Base-by-base conservation (phyloP, 116 monocot genomes). In the Zostera marina region DNA sequence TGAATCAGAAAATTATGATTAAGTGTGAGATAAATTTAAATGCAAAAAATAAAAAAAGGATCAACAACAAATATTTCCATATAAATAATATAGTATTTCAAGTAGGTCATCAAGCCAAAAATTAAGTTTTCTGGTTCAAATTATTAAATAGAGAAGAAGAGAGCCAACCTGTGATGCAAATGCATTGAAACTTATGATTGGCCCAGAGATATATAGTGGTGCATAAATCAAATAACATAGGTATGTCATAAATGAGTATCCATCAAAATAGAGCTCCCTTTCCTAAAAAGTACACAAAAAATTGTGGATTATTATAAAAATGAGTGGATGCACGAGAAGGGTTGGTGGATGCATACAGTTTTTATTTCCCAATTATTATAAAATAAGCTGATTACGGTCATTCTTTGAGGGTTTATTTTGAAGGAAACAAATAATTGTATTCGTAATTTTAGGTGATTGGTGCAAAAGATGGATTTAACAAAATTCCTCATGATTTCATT, bases 151-250 rank as follows among this genome's bases (percentile, higher is more conserved):
- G 19, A 3, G 42, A 17, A 21, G 26, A 41, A 42, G 11, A 7
- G 32, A 42, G 17, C 72, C 19, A 48, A 98, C 90, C 98, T 98
- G 98, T 48, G 77, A 63, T 66, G 83, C 80, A 81, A 98, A 98
- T 52, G 98, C 79, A 72, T 98, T 98, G 78, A 81, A 98, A 63
- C 81, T 90, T 20, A 81, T 68, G 72, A 86, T 86, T 60, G 98
- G 90, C 52, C 98, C 98, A 66, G 98, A 79, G 56, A 98, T 83
- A 58, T 98, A 98, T 62, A 98, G 86, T 43, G 98, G 98, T 52
- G 98, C 98, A 81, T 81, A 98, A 23, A 83, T 65, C 72, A 98
- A 79, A 67, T 98, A 90, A 58, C 86, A 86, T 40, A 90, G 47
- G 62, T 98, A 98, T 22, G 58, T 77, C 23, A 39, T 68, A 59